phyloP scores from a whole-genome alignment of 176 grass and related monocot species.

The Dactylis glomerata region DNA sequence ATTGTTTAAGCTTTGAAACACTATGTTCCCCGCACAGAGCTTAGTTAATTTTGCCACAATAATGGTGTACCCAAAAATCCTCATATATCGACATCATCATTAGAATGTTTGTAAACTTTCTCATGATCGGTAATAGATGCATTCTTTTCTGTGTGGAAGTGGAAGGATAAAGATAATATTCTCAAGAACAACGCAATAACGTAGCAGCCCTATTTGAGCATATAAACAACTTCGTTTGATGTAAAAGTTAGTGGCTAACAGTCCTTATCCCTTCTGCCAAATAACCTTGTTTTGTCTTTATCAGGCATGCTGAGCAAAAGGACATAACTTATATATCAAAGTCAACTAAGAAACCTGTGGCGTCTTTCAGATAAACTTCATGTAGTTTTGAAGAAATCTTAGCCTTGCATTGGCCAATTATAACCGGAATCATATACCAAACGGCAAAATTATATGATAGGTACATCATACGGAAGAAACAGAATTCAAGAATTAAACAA shows the following conservation, averaged over 20 bases:
- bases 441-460: background rate
- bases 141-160: conserved; percentile 25
- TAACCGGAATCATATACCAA: background rate
- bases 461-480: background rate
- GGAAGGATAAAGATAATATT: conserved; percentile 52
- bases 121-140: background rate
- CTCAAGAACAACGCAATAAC: conserved; percentile 26
- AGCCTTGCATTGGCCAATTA: background rate
- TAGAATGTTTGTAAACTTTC: conserved; percentile 36
- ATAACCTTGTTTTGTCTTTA: conserved; percentile 31
- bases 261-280: conserved; percentile 15
- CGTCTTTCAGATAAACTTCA: background rate
- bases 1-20: background rate
- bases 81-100: conserved; percentile 13
- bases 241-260: conserved; percentile 30
- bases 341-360: conserved; percentile 32
- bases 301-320: conserved; percentile 29
- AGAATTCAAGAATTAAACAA: background rate
- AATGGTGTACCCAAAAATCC: background rate
- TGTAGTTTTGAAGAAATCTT: too few relatives aligned
- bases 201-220: conserved; percentile 38
- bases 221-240: conserved; percentile 32
- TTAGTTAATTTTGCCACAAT: background rate
- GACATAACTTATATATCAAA: conserved; percentile 19
- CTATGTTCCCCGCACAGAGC: background rate